Evolutionary conservation across 2,329 filamentous ascomycete species (phyloP).

Genomic region (Rutstroemia sp.): DNA sequence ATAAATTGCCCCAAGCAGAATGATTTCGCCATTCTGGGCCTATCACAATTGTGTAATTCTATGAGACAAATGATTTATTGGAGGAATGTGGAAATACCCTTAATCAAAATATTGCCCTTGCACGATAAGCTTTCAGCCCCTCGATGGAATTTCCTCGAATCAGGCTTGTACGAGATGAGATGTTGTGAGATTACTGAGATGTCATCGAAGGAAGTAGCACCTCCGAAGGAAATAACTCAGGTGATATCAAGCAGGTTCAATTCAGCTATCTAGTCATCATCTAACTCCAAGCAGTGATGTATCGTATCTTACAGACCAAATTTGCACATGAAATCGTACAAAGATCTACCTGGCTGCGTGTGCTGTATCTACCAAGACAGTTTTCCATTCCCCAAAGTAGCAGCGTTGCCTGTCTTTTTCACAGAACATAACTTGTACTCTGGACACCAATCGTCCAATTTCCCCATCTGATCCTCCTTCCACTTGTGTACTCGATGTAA

Average conservation of each 20-base stretch:
- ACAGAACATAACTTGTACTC: conserved; percentile 20
- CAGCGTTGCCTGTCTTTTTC: conserved; percentile 2
- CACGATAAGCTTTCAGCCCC: background rate
- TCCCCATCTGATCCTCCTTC: conserved; percentile 17
- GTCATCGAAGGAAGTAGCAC: too few relatives aligned
- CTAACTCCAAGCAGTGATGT: background rate
- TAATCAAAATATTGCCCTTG: background rate
- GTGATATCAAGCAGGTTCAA: too few relatives aligned
- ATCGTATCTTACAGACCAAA: background rate
- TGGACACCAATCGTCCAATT: conserved; percentile 23
- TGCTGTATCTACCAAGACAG: background rate
- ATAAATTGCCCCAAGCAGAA: too few relatives aligned
- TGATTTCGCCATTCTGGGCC: too few relatives aligned
- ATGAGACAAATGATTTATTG: conserved; percentile 1
- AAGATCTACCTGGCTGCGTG: background rate
- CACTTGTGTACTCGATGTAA: conserved; percentile 27
- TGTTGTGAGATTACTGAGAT: background rate
- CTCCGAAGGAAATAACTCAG: too few relatives aligned
- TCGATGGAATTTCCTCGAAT: background rate
- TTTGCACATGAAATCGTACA: conserved; percentile 1
- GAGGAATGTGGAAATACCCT: background rate
- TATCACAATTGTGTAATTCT: background rate
- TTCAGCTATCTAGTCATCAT: background rate
- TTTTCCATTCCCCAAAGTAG: conserved; percentile 2
- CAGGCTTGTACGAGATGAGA: background rate